Evolutionary conservation across 2,329 filamentous ascomycete genomes (phyloP).

Genomic region (Kalmusia sp.): DNA sequence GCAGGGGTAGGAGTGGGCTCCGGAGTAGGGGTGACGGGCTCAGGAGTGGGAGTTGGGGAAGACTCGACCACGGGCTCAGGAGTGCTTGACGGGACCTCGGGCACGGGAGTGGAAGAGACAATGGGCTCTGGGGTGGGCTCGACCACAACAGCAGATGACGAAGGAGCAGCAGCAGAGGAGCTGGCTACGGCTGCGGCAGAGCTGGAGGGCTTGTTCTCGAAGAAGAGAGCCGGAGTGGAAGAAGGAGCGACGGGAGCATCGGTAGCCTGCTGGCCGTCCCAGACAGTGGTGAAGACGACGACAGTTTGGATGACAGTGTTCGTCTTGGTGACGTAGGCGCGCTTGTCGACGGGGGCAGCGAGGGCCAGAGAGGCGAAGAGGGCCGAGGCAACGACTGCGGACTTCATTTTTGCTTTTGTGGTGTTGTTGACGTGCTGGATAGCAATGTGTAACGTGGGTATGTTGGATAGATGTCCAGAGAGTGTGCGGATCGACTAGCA

Average conservation of each 20-base stretch:
- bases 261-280: constrained; percentile 29
- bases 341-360: constrained; percentile 43
- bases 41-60: constrained; percentile 10
- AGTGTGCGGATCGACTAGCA: constrained; percentile 42
- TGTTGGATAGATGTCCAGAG: constrained; percentile 21
- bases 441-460: constrained; percentile 24
- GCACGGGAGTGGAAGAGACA: background rate
- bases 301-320: constrained; percentile 42
- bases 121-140: no score
- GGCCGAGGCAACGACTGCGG: constrained; percentile 41
- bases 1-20: constrained; percentile 12
- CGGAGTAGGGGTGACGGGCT: background rate
- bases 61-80: constrained; percentile 13
- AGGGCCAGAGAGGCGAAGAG: constrained; percentile 44
- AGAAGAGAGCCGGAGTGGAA: constrained; percentile 26
- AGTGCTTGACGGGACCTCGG: constrained; percentile 1
- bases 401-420: constrained; percentile 42
- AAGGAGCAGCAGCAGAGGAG: constrained; percentile 19
- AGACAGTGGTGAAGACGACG: constrained; percentile 45
- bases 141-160: background rate
- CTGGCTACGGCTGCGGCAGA: constrained; percentile 19
- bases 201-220: constrained; percentile 30
- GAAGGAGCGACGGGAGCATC: constrained; percentile 11
- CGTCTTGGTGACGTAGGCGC: constrained; percentile 43
- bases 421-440: constrained; percentile 25